phyloP scores from a whole-genome alignment of 441 rosid species.

The Capsella rubella region DNA sequence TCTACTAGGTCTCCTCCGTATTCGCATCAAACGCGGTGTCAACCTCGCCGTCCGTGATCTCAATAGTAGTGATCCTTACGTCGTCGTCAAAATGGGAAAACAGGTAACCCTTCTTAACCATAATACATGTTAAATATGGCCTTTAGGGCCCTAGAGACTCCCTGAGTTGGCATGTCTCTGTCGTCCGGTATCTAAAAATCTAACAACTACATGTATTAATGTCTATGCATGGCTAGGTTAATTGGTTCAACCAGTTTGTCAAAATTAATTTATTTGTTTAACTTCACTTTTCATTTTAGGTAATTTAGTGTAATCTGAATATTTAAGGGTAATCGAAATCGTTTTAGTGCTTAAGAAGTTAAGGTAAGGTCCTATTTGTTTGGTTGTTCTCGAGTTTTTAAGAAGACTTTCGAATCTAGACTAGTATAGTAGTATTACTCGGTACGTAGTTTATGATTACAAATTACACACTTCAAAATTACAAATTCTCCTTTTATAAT shows the following conservation, averaged over 20 bases:
- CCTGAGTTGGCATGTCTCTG: not conserved
- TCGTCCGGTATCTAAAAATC: not conserved
- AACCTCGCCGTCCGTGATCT: constrained; percentile 93
- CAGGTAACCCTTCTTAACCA: constrained; percentile 52
- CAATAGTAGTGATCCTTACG: constrained; percentile 88
- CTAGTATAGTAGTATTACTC: no score
- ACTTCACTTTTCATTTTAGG: no score
- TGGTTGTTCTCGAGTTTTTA: not conserved
- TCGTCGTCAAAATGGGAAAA: constrained; percentile 72
- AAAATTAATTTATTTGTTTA: no score
- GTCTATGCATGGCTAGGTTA: no score
- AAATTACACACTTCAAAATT: no score
- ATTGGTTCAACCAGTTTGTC: no score
- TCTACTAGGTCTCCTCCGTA: constrained; percentile 76
- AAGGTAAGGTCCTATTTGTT: not conserved
- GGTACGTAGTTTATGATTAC: no score
- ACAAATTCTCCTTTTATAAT: no score
- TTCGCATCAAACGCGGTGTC: constrained; percentile 75
- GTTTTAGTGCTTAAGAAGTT: not conserved
- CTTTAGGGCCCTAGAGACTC: no score
- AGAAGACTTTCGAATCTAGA: not conserved
- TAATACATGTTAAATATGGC: no score
- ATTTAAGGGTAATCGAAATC: not conserved
- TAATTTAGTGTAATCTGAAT: no score
- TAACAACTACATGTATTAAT: no score